Evolutionary conservation across 2,329 filamentous ascomycete genomes (phyloP).

Genomic region (Alternaria sp.): DNA sequence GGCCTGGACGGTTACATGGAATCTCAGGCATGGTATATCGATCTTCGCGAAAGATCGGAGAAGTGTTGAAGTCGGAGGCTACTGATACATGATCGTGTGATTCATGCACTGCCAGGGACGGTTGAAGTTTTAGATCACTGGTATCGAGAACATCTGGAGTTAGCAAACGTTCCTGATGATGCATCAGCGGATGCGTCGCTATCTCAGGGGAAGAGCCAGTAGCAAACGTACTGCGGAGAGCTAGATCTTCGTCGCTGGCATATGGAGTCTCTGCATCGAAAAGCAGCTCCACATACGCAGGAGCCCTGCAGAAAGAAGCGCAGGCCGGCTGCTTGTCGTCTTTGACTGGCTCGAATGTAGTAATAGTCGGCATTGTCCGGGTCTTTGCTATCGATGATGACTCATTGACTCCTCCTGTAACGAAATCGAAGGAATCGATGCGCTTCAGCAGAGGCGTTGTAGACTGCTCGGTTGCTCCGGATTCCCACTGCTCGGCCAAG

Average conservation of each 20-base stretch:
- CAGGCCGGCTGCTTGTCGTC: neutral
- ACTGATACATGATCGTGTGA: neutral
- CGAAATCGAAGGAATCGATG: neutral
- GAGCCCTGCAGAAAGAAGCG: neutral
- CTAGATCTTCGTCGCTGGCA: neutral
- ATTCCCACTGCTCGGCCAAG: neutral
- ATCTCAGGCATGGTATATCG: neutral
- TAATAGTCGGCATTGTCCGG: neutral
- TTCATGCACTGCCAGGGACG: neutral
- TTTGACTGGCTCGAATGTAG: neutral
- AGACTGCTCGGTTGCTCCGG: neutral
- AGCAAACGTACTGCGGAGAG: neutral
- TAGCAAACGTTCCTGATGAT: no score
- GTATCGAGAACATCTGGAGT: neutral
- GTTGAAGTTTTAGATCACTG: neutral
- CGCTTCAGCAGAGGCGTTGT: no score
- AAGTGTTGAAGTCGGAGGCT: neutral
- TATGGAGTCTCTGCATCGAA: constrained; percentile 1
- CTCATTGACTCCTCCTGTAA: no score
- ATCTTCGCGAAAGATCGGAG: neutral
- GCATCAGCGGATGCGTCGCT: neutral
- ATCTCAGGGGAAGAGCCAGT: neutral
- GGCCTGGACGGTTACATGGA: neutral
- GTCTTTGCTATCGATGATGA: neutral
- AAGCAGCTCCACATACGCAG: neutral